Evolutionary conservation across 106 monocot genomes (phyloP).

Genomic region (Platanthera zijinensis): DNA sequence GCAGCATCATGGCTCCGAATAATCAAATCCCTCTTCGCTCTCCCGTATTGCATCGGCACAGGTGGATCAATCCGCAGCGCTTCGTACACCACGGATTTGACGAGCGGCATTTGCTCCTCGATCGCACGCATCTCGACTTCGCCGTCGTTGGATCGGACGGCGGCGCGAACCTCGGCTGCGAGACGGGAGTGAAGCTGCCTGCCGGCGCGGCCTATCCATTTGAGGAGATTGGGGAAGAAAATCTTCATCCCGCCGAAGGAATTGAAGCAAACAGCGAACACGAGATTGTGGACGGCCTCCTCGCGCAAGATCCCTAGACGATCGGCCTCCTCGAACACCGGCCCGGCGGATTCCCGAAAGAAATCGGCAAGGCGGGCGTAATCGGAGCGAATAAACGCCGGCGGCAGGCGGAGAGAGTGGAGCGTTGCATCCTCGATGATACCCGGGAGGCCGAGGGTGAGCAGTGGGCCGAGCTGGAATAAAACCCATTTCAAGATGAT

Average conservation of each 20-base stretch:
- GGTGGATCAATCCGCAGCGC: conserved; percentile 86
- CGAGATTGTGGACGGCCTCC: conserved; percentile 80
- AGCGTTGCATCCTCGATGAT: conserved; percentile 49
- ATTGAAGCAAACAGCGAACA: conserved; percentile 88
- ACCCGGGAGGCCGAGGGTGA: conserved; percentile 67
- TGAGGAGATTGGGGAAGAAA: conserved; percentile 59
- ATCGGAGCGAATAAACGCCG: conserved; percentile 39
- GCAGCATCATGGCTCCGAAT: conserved; percentile 72
- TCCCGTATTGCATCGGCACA: conserved; percentile 76
- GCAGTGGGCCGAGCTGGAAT: conserved; percentile 62
- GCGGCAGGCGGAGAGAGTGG: conserved; percentile 55
- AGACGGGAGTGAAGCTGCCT: conserved; percentile 41
- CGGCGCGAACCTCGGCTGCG: conserved; percentile 67
- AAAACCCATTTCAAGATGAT: conserved; percentile 69
- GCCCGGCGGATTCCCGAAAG: conserved; percentile 42
- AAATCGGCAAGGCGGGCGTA: conserved; percentile 58
- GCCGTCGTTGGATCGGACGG: conserved; percentile 35
- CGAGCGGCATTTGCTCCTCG: conserved; percentile 62
- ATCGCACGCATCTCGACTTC: conserved; percentile 40
- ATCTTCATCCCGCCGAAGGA: conserved; percentile 82
- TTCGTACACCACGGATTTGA: conserved; percentile 84
- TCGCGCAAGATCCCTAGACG: conserved; percentile 54
- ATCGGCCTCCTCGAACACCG: conserved; percentile 59
- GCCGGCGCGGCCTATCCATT: conserved; percentile 58
- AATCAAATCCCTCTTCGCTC: conserved; percentile 68